A percentile compares a stretch with the other conserved stretches of the same genome.
phyloP scores from a whole-genome alignment of 768 basidiomycete species.

The Lactifluus volemus region DNA sequence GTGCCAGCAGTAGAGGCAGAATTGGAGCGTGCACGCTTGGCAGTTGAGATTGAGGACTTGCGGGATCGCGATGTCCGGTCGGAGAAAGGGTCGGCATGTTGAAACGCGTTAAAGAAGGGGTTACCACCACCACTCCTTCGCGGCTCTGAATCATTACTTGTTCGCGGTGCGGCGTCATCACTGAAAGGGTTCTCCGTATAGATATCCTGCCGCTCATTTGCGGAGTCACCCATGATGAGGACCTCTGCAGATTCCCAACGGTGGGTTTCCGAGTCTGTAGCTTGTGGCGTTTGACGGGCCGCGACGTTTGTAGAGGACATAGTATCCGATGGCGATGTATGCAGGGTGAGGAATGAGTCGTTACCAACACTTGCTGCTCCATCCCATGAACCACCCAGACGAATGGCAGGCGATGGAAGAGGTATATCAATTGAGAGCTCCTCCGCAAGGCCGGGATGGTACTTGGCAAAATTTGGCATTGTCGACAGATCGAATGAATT shows the following conservation, averaged over 20 bases:
- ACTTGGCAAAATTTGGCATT: constrained; percentile 17
- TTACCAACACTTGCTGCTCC: not conserved
- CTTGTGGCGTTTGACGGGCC: constrained; percentile 15
- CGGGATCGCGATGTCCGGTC: constrained; percentile 12
- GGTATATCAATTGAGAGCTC: not conserved
- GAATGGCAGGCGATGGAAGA: constrained; percentile 1
- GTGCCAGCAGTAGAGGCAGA: constrained; percentile 6
- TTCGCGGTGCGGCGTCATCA: constrained; percentile 1
- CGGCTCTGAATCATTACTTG: not conserved
- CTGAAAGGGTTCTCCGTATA: constrained; percentile 9
- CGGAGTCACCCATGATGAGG: constrained; percentile 9
- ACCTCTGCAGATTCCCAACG: constrained; percentile 21
- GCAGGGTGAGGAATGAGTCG: constrained; percentile 16
- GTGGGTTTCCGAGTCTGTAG: constrained; percentile 12
- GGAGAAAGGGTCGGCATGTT: constrained; percentile 15
- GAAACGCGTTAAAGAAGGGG: constrained; percentile 18
- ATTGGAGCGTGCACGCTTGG: constrained; percentile 5
- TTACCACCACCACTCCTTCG: constrained; percentile 1
- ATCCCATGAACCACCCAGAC: constrained; percentile 5
- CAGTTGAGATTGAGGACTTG: constrained; percentile 12
- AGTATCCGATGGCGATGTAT: not conserved
- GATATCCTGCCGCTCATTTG: not conserved
- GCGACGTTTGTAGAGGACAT: constrained; percentile 16
- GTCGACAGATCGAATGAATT: constrained; percentile 16
- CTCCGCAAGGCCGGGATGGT: constrained; percentile 1